Evolutionary conservation across 208 protist species (phyloP), one percentile per base, ranked within the genome.

Genomic region (Leishmania amazonensis): DNA sequence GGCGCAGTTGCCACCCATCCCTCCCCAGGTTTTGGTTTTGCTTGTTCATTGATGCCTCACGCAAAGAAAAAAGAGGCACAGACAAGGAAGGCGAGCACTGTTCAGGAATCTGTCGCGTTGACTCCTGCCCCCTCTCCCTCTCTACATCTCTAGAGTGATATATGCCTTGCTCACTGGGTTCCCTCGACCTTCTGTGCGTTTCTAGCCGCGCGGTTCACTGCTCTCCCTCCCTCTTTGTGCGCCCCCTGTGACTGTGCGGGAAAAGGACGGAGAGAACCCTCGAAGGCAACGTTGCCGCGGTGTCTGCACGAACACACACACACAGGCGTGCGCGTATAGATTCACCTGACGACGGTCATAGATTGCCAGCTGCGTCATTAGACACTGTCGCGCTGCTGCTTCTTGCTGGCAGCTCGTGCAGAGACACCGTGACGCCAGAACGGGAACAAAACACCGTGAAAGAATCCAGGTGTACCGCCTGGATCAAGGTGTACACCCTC

Each of bases 41-140:
- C 62, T 80, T 68, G 38, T 68, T 78, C 64, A 73, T 81, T 42
- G n/a, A 79, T 70, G 24, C 15, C 17, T 75, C 13, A 0, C 9
- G 28, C 58, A 6, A 15, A 64, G 15, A 62, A 15, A 64, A 64
- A 15, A 64, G 24, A 64, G 24, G 58, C 24, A 64, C 9, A 11
- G 58, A 31, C 21, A 64, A 35, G 28, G 58, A 28, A 35, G 21
- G 3, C 24, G 11, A 31, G 19, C 28, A 31, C 5, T 31, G 8
- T 64, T 28, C 8, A 31, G 15, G 58, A 15, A 31, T 13, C 11
- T 64, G 58, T 28, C 8, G 11, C 58, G 28, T 31, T 31, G 15
- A 15, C 28, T 3, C 58, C 6, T 31, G n/a, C 58, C 8, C 28
- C 3, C 13, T 67, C 31, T 40, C 62, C 9, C 60, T 67, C 31